Evolutionary conservation across 2,329 filamentous ascomycete species (phyloP), one percentile per base, ranked within the genome.

Genomic region (Monosporascus sp.): DNA sequence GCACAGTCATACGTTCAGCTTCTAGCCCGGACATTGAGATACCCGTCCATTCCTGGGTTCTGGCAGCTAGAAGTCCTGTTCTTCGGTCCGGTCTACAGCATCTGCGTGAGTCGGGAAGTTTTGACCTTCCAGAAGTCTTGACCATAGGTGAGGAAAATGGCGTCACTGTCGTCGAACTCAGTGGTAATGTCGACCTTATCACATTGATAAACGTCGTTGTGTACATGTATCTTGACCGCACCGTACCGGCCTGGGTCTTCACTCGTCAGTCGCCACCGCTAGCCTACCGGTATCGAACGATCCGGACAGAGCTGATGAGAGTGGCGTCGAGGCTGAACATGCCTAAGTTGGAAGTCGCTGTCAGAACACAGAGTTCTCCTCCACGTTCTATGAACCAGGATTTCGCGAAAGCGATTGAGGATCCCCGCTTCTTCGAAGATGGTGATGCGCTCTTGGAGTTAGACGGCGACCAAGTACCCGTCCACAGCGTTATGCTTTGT

Each of bases 241-340:
- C 92, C 17, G 78, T 96, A 35, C 90, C 94, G 54, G 88, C 92
- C 18, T 97, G 94, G 94, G 89, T 92, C 59, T 85, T 88, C 57
- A 86, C 86, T 5, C 82, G 80, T 6, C 81, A 85, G 56, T 80
- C 83, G 20, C 81, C 85, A 3, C 73, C 81, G 11, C 75, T 87
- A 65, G 86, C 89, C 0, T 80, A 82, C 60, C 80, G 88, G 41
- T 96, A 90, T 67, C 87, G 91, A 24, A 85, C 92, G 63, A 79
- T 96, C 18, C 85, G 93, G 20, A 80, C 77, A 1, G 93, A 97
- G 65, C 74, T 97, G n/a, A 94, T 96, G 86, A 93, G 85, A 58
- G 62, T 92, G n/a, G 87, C 89, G 9, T 82, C 82, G 1, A 80
- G 81, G 52, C 76, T 97, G 1, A 83, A 87, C 15, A 78, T 97